A percentile compares a stretch with the other conserved stretches of the same genome.
These are phyloP conservation scores for Lithospermum erythrorhizon DNA, from an alignment of 257 asterid genomes.

Conservation along the genomic window DNA sequence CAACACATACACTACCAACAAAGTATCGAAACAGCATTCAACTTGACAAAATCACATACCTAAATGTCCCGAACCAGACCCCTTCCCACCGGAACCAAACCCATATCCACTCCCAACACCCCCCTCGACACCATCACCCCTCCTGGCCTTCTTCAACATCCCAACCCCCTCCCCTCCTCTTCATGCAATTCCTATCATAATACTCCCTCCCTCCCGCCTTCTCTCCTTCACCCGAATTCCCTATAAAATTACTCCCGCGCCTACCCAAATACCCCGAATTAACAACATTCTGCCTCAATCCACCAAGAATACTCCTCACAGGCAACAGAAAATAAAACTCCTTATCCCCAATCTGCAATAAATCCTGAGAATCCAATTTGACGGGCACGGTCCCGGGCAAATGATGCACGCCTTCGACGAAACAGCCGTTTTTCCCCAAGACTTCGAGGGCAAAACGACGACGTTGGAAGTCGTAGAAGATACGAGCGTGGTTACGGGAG, in stretches of 20 bases:
- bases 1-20: too few relatives aligned
- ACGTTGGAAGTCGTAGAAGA: conserved; percentile 92
- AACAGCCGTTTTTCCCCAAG: conserved; percentile 88
- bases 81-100: conserved; percentile 18
- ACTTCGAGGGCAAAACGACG: conserved; percentile 98
- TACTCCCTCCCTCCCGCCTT: conserved; percentile 63
- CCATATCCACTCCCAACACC: conserved; percentile 27
- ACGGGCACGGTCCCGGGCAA: conserved; percentile 78
- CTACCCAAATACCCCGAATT: conserved; percentile 14
- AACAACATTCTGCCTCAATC: conserved; percentile 51
- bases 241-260: conserved; percentile 29
- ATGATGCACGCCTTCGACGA: conserved; percentile 89
- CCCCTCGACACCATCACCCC: conserved; percentile 50
- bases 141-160: conserved; percentile 39
- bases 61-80: conserved; percentile 39
- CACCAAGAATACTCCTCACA: conserved; percentile 82
- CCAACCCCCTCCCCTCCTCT: conserved; percentile 47
- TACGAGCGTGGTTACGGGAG: conserved; percentile 98
- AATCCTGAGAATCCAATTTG: conserved; percentile 92
- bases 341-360: conserved; percentile 85
- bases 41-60: conserved; percentile 31
- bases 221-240: conserved; percentile 46
- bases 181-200: conserved; percentile 51
- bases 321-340: conserved; percentile 82
- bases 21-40: too few relatives aligned